phyloP scores from a whole-genome alignment of 2,329 filamentous ascomycete species.

The Phaeosphaeria sp. region DNA sequence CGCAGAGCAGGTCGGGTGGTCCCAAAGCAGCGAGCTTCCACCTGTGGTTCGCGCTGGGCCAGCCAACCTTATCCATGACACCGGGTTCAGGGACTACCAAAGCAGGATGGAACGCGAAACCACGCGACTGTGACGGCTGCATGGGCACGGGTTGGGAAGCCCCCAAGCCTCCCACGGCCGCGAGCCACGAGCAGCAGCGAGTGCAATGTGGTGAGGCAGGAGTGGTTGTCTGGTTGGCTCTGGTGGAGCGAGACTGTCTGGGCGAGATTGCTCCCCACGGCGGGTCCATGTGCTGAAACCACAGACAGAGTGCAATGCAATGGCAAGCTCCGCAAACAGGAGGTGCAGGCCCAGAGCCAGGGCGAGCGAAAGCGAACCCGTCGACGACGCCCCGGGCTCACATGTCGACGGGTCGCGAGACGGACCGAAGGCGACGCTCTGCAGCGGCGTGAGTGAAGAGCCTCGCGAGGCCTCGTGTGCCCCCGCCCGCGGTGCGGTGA shows the following conservation, averaged over 20 bases:
- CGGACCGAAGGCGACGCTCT: background rate
- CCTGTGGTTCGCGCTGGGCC: slow-evolving; percentile 35
- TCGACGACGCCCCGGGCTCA: slow-evolving; percentile 13
- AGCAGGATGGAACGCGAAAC: slow-evolving; percentile 34
- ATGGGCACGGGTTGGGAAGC: slow-evolving; percentile 21
- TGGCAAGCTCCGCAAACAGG: background rate
- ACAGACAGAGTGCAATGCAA: slow-evolving; percentile 2
- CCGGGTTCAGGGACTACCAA: slow-evolving; percentile 35
- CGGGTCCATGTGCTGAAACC: background rate
- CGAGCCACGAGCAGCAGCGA: slow-evolving; percentile 5
- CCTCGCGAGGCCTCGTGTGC: background rate
- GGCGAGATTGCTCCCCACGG: slow-evolving; percentile 16
- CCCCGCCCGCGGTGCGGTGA: slow-evolving; percentile 33
- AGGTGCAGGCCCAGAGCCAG: background rate
- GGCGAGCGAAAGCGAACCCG: background rate
- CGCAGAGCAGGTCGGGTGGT: slow-evolving; percentile 26
- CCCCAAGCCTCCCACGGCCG: background rate
- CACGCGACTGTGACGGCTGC: slow-evolving; percentile 20
- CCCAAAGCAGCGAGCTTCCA: slow-evolving; percentile 23
- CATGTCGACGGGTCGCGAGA: background rate
- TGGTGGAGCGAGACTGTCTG: background rate
- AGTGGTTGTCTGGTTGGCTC: background rate
- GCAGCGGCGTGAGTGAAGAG: background rate
- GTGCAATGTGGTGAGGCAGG: slow-evolving; percentile 1
- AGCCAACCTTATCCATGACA: slow-evolving; percentile 43